Evolutionary conservation across 768 basidiomycete species (phyloP), one percentile per base, ranked within the genome.

Genomic region (Hysterangium stoloniferum): DNA sequence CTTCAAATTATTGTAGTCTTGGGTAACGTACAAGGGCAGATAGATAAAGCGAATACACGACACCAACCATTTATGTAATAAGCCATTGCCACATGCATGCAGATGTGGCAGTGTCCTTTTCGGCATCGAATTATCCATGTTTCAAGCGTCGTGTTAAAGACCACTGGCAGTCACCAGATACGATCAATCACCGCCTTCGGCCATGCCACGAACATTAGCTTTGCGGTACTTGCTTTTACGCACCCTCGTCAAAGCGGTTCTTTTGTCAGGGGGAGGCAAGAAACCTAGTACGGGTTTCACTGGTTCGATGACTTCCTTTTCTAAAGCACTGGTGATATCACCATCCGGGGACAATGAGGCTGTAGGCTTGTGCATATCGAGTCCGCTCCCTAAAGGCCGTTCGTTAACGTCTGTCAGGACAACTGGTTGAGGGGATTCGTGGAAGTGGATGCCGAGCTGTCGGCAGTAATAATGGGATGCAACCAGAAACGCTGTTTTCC

Each of bases 401-500:
- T 45, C 19, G 49, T 8, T 40, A 36, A 8, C 45, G 31, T 33
- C 33, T 24, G 53, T 51, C 12, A 51, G 79, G 35, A 74, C 68
- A 56, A 90, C 59, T 9, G 86, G 86, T 45, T 82, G 66, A 13
- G 80, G 70, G 2, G 85, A 73, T 58, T 78, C 73, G 64, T 70
- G 71, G 55, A 76, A 79, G 19, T 68, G 68, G 58, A 89, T 86
- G 29, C 77, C 81, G 7, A 88, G 75, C 59, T 85, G 77, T 48
- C 71, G 76, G 59, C 77, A 84, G 62, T 82, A 88, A 57, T 80
- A 75, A 57, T 86, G 78, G 19, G 80, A 80, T 1, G 87, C 86
- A 7, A 84, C 84, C 59, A 86, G 78, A 70, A 90, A 90, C 2
- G 86, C 82, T 1, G 86, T 89, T 60, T 76, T 79, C 41, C 85